A percentile compares a stretch with the other conserved stretches of the same genome.
These are phyloP conservation scores for Dothideomycetes sp. DNA, from an alignment of 2,329 filamentous ascomycete species.

Conservation along the genomic window DNA sequence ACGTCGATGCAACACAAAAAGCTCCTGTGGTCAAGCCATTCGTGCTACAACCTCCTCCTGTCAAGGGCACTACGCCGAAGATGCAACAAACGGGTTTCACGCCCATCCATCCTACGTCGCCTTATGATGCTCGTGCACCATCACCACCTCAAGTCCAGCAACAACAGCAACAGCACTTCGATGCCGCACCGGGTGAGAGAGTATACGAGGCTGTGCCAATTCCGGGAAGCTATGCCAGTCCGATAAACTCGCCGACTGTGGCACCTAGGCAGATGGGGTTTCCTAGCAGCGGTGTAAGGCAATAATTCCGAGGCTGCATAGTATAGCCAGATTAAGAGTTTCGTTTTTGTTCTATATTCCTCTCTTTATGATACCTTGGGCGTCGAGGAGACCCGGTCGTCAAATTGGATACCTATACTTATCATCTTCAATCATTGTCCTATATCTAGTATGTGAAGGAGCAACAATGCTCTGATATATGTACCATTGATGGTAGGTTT, in stretches of 20 bases:
- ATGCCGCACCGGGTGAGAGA: constrained; percentile 67
- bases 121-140: constrained; percentile 16
- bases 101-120: constrained; percentile 22
- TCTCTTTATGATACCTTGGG: no score
- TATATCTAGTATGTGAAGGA: no score
- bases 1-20: constrained; percentile 47
- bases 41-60: constrained; percentile 76
- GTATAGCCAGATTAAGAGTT: no score
- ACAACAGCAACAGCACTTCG: constrained; percentile 53
- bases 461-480: no score
- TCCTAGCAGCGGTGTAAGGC: no score
- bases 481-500: no score
- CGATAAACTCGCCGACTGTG: constrained; percentile 10
- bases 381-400: no score
- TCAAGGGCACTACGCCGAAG: constrained; percentile 68
- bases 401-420: no score
- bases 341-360: no score
- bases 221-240: constrained; percentile 61
- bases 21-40: constrained; percentile 51
- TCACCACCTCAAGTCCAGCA: constrained; percentile 18
- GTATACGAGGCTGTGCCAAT: constrained; percentile 82
- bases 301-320: no score
- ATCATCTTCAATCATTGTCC: no score
- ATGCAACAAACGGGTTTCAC: constrained; percentile 55
- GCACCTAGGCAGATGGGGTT: constrained; percentile 10